Evolutionary conservation across 176 grass and related monocot genomes (phyloP).

Genomic region (Triticum timopheevii): DNA sequence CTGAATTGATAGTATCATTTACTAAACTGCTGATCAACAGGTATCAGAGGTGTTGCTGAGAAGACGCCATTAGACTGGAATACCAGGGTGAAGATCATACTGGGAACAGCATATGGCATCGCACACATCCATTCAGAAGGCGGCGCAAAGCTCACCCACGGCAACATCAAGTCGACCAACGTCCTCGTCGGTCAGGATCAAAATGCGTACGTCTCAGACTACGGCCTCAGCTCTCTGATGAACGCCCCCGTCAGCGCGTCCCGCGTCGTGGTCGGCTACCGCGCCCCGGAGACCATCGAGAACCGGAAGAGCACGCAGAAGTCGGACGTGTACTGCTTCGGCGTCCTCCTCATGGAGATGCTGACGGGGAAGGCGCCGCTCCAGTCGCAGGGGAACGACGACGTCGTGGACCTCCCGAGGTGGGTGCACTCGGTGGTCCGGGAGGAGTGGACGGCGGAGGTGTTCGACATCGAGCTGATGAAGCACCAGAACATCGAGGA

Average conservation of each 20-base stretch:
- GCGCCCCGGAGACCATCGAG: slow-evolving; percentile 82
- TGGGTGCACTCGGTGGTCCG: slow-evolving; percentile 96
- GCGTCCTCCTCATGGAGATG: slow-evolving; percentile 87
- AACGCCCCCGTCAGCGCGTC: slow-evolving; percentile 58
- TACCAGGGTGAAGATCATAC: slow-evolving; percentile 74
- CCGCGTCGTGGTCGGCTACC: slow-evolving; percentile 68
- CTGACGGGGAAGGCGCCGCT: slow-evolving; percentile 85
- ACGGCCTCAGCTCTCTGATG: slow-evolving; percentile 59
- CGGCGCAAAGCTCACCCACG: slow-evolving; percentile 71
- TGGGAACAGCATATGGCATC: slow-evolving; percentile 74
- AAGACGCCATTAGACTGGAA: slow-evolving; percentile 75
- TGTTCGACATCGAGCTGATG: slow-evolving; percentile 81
- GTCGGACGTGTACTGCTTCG: slow-evolving; percentile 89
- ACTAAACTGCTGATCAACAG: slow-evolving; percentile 38
- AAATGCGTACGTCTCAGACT: slow-evolving; percentile 69
- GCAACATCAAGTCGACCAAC: slow-evolving; percentile 92
- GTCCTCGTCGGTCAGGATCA: slow-evolving; percentile 71
- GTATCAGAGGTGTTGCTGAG: slow-evolving; percentile 50
- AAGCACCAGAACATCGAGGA: slow-evolving; percentile 69
- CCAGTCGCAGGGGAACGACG: slow-evolving; percentile 80
- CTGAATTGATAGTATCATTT: background rate
- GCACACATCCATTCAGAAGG: slow-evolving; percentile 74
- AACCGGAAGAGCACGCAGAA: slow-evolving; percentile 75
- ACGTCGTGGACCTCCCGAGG: slow-evolving; percentile 68
- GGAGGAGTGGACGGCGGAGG: slow-evolving; percentile 98